These are phyloP conservation scores for Mortierella sp. DNA, from an alignment of 371 early-diverging fungal genomes.

Conservation along the genomic window DNA sequence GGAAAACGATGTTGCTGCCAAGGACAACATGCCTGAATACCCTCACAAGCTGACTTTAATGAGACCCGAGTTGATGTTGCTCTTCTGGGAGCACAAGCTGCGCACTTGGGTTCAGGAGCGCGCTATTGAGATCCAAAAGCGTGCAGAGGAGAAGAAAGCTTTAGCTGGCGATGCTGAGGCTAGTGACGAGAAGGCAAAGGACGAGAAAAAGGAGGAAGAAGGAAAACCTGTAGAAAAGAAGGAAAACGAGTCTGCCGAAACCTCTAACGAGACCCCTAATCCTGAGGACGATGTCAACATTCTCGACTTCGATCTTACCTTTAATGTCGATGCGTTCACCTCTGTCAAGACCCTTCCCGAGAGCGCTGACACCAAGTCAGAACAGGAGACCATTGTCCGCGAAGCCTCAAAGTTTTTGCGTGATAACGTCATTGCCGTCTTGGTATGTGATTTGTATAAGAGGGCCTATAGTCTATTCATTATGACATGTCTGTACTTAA, in stretches of 20 bases:
- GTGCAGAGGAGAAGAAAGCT: slow-evolving; percentile 60
- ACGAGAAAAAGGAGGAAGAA: slow-evolving; percentile 45
- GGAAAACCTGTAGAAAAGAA: slow-evolving; percentile 50
- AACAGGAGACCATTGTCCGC: slow-evolving; percentile 73
- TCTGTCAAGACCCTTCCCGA: slow-evolving; percentile 57
- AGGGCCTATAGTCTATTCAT: not conserved
- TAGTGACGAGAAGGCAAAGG: slow-evolving; percentile 24
- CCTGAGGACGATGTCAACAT: slow-evolving; percentile 67
- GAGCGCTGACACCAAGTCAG: slow-evolving; percentile 44
- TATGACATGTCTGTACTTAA: not conserved
- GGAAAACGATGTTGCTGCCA: slow-evolving; percentile 75
- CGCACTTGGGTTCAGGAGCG: slow-evolving; percentile 74
- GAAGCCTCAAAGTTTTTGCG: slow-evolving; percentile 83
- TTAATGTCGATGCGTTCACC: slow-evolving; percentile 89
- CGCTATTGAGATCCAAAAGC: slow-evolving; percentile 68
- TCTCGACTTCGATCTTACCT: slow-evolving; percentile 77
- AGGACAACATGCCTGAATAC: slow-evolving; percentile 73
- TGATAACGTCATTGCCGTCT: slow-evolving; percentile 75
- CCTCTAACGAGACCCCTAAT: slow-evolving; percentile 24
- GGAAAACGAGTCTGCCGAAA: slow-evolving; percentile 23
- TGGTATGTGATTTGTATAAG: slow-evolving; percentile 60
- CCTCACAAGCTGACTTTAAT: slow-evolving; percentile 91
- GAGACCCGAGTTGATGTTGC: slow-evolving; percentile 88
- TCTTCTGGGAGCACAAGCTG: slow-evolving; percentile 87
- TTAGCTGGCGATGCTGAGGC: slow-evolving; percentile 37